These are phyloP conservation scores for Bullera alba DNA, from an alignment of 768 basidiomycete species.

Conservation along the genomic window DNA sequence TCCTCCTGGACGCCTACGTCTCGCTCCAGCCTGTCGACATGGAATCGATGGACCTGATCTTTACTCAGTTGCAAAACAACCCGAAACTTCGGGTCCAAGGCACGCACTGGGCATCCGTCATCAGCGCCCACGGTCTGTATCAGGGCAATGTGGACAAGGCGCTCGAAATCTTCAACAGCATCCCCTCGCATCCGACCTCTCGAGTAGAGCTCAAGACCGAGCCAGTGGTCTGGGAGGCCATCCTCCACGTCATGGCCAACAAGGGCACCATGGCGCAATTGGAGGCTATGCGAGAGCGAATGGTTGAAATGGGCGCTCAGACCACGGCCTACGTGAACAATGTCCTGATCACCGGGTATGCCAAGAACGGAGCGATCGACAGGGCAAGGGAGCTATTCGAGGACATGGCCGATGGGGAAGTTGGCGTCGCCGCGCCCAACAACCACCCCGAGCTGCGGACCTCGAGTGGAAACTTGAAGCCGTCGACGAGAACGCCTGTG, in stretches of 20 bases:
- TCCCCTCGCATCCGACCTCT: constrained; percentile 55
- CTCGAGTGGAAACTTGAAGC: constrained; percentile 43
- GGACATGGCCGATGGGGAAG: constrained; percentile 66
- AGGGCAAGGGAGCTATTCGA: constrained; percentile 74
- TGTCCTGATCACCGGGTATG: constrained; percentile 66
- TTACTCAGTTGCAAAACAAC: constrained; percentile 55
- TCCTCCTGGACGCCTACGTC: constrained; percentile 84
- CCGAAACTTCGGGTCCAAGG: constrained; percentile 52
- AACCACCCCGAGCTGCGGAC: constrained; percentile 72
- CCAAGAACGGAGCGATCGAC: constrained; percentile 63
- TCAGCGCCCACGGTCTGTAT: constrained; percentile 81
- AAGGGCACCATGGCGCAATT: constrained; percentile 72
- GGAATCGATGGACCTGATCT: constrained; percentile 63
- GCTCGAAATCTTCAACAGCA: constrained; percentile 66
- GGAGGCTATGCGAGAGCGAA: constrained; percentile 58
- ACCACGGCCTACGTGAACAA: constrained; percentile 96
- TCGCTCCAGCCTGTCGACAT: constrained; percentile 75
- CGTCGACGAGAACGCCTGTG: constrained; percentile 42
- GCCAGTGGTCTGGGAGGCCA: constrained; percentile 76
- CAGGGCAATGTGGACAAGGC: constrained; percentile 70
- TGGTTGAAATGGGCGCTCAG: constrained; percentile 61
- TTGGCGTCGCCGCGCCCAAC: constrained; percentile 70
- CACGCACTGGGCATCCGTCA: constrained; percentile 72
- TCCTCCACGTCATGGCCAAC: constrained; percentile 77
- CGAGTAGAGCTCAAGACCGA: constrained; percentile 35